Base-by-base conservation (phyloP, 2,329 filamentous ascomycete species). In the Cyphellophora attinorum region DNA sequence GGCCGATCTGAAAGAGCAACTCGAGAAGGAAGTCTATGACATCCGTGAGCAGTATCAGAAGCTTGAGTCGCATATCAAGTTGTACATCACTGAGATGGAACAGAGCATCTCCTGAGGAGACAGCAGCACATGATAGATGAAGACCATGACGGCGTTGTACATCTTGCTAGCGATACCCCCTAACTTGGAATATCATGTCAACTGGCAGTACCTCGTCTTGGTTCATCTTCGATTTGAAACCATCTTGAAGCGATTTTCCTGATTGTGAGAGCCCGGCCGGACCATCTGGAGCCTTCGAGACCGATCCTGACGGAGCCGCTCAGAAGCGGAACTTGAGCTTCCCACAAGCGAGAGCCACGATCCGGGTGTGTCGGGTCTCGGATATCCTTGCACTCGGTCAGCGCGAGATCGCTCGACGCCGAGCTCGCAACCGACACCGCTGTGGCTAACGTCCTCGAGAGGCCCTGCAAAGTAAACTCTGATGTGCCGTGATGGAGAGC, bases 71-170 rank as follows among this genome's bases (percentile, higher is more conserved):
- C 91, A 98, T 56, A 93, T 98, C 58, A 89, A 88, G 61, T 69
- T 96, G 43, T 98, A 98, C 66, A 93, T 98, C 54, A 93, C 84
- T 4, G 91, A 98, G 69, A 95, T 98, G 88, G 91, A 96, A 62
- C 88, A 95, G 61, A 81, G 79, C 37, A 75, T 91, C 42, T n/a
- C n/a, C n/a, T 64, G 51, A 25, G 21, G n/a, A 25, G 21, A n/a
- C 21, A 8, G n/a, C 21, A 8, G 8, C 21, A 25, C 8, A 25
- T n/a, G 21, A 25, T 25, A 25, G 17, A 44, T 34, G 41, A 44
- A 19, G 27, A 21, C 14, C 18, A 40, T 34, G 40, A 43, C 27
- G 34, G 37, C 30, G 29, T 38, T 38, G 31, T n/a, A n/a, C n/a
- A n/a, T n/a, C n/a, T n/a, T n/a, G n/a, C n/a, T n/a, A n/a, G n/a